A percentile compares a stretch with the other conserved stretches of the same genome.
Evolutionary conservation across 2,329 filamentous ascomycete species (phyloP).

Genomic region (Emericellopsis cladophorae): DNA sequence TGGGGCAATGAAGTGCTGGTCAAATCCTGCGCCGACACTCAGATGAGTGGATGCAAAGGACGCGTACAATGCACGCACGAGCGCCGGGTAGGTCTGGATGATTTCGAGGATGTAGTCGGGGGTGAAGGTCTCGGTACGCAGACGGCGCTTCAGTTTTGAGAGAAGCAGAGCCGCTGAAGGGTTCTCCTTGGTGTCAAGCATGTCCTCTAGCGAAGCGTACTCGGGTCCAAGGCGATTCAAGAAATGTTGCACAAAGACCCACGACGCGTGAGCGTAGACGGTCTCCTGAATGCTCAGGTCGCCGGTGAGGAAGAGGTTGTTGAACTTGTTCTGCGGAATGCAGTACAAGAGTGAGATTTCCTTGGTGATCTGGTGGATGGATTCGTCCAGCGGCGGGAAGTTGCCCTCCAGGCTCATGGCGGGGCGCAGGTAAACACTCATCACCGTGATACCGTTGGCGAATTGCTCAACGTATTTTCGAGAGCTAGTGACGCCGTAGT

Average conservation of each 20-base stretch:
- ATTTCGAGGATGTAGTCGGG: slow-evolving; percentile 97
- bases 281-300: slow-evolving; percentile 89
- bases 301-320: slow-evolving; percentile 74
- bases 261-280: slow-evolving; percentile 92
- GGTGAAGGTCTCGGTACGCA: slow-evolving; percentile 94
- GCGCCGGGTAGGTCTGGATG: slow-evolving; percentile 76
- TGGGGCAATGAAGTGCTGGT: slow-evolving; percentile 37
- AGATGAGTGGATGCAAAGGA: slow-evolving; percentile 84
- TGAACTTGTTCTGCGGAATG: slow-evolving; percentile 93
- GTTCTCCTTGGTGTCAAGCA: slow-evolving; percentile 71
- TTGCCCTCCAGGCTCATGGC: slow-evolving; percentile 43
- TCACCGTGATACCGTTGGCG: slow-evolving; percentile 94
- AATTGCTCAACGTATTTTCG: slow-evolving; percentile 98
- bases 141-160: slow-evolving; percentile 86
- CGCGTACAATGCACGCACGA: slow-evolving; percentile 80
- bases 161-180: slow-evolving; percentile 69
- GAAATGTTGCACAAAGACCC: slow-evolving; percentile 97
- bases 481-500: slow-evolving; percentile 92
- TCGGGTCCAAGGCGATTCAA: slow-evolving; percentile 88
- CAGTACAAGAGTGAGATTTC: slow-evolving; percentile 96
- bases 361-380: slow-evolving; percentile 98
- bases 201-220: slow-evolving; percentile 73
- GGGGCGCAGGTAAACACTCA: slow-evolving; percentile 86
- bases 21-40: slow-evolving; percentile 35
- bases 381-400: slow-evolving; percentile 75